Evolutionary conservation across 257 asterid species (phyloP), one percentile per base, ranked within the genome.

Genomic region (Gentiana dahurica): DNA sequence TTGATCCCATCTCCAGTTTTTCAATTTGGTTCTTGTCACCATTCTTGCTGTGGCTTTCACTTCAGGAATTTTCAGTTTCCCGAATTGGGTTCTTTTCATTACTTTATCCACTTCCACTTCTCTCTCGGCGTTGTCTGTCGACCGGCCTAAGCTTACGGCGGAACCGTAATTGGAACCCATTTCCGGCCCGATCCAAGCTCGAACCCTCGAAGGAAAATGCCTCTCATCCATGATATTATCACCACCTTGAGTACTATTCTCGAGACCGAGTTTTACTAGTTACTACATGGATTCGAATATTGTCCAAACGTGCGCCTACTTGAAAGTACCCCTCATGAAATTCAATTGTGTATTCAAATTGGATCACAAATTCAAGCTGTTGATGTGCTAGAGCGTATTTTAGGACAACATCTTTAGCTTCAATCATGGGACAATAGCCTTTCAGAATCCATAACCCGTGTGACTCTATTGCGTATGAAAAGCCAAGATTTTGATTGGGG

Each of bases 1-100:
- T 36, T 83, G 97, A 70, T 89, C 95, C 94, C 89, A 89, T 64
- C 95, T 86, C 97, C 97, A 89, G 35, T 78, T 81, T 71, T 72
- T 89, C 54, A 83, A 55, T 49, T 67, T 86, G 5, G 89, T 64
- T 73, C 71, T 75, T 0, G 79, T 81, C 2, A 79, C 76, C 80
- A 76, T 75, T 5, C 69, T 83, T 1, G 89, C 78, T 72, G 12
- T 60, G 0, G 82, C 80, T 65, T 78, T 86, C 79, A 86, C 86
- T 61, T 65, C 59, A 0, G 85, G 78, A 2, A 49, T 63, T 59
- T 76, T 85, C 6, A 53, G 1, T 2, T 83, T 75, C 15, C 79
- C 89, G 0, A 69, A 74, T n/a, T n/a, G n/a, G 62, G 50, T 71
- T 9, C 94, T 94, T 74, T 83, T 83, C 69, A 86, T 5, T 34